Conservation (phyloP, 495 filamentous ascomycete genomes). For the Lasiosphaeriaceae sp. region DNA sequence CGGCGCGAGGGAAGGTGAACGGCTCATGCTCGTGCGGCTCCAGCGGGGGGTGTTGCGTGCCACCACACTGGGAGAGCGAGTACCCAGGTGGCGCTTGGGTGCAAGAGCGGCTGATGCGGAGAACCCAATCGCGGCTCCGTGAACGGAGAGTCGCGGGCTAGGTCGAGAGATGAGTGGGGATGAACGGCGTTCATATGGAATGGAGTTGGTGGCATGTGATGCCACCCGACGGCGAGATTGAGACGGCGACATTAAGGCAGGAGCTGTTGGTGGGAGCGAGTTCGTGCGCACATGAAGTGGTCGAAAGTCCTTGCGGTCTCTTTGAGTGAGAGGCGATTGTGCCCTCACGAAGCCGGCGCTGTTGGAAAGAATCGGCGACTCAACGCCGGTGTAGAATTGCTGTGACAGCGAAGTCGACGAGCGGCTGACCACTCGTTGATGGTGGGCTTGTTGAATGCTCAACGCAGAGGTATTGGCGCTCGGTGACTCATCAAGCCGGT, state of each 20-base stretch:
- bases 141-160: slow-evolving; percentile 21
- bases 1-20: slow-evolving; percentile 26
- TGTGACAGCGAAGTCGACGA: slow-evolving; percentile 34
- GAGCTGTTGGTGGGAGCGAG: slow-evolving; percentile 42
- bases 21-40: slow-evolving; percentile 37
- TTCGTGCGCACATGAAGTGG: slow-evolving; percentile 40
- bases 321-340: slow-evolving; percentile 34
- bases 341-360: slow-evolving; percentile 24
- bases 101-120: slow-evolving; percentile 12
- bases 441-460: slow-evolving; percentile 36
- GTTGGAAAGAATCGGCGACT: slow-evolving; percentile 31
- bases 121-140: slow-evolving; percentile 3
- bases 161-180: slow-evolving; percentile 32
- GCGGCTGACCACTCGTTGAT: slow-evolving; percentile 28
- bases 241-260: slow-evolving; percentile 25
- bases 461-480: slow-evolving; percentile 27
- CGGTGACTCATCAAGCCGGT: slow-evolving; percentile 48
- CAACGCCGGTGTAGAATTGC: slow-evolving; percentile 28
- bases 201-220: slow-evolving; percentile 22
- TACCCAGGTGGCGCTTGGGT: slow-evolving; percentile 31
- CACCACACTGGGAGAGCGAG: slow-evolving; percentile 40
- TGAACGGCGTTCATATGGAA: slow-evolving; percentile 30
- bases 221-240: slow-evolving; percentile 36
- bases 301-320: slow-evolving; percentile 37
- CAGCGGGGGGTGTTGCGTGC: slow-evolving; percentile 45